Conservation (phyloP, 169 alveolate species). For the Cyclospora cayetanensis region DNA sequence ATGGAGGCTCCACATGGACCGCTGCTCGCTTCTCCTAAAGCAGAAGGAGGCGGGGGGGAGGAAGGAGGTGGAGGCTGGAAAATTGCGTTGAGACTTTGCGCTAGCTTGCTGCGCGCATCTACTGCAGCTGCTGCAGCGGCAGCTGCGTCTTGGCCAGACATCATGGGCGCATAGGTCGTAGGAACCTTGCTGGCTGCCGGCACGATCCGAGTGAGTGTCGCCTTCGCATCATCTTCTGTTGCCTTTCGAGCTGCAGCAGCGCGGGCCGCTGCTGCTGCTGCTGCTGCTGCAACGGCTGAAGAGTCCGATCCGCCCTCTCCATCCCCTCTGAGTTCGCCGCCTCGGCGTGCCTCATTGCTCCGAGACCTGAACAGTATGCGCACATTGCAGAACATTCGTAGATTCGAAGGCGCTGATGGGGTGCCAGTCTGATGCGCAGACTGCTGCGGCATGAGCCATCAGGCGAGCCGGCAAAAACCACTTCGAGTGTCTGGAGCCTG, state of each 20-base stretch:
- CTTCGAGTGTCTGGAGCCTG: no score
- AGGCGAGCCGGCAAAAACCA: no score
- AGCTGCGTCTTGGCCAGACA: constrained; percentile 36
- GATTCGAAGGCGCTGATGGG: no score
- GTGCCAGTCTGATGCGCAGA: no score
- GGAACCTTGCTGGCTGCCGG: constrained; percentile 53
- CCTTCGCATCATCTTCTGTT: constrained; percentile 50
- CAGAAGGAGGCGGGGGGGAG: constrained; percentile 59
- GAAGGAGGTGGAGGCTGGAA: constrained; percentile 59
- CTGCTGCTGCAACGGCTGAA: constrained; percentile 51
- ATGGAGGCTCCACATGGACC: background rate
- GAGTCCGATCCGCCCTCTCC: constrained; percentile 44
- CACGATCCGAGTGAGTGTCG: constrained; percentile 41
- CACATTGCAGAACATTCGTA: no score
- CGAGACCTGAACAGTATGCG: constrained; percentile 59
- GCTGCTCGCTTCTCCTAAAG: background rate
- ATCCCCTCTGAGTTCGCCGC: background rate
- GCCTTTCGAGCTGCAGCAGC: constrained; percentile 63
- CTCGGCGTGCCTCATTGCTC: constrained; percentile 21
- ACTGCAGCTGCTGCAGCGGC: constrained; percentile 58
- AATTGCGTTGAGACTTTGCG: constrained; percentile 55
- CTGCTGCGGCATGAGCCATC: no score
- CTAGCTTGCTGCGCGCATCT: constrained; percentile 54
- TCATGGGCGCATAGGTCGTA: constrained; percentile 38
- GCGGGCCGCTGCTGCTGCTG: constrained; percentile 64